These are phyloP conservation scores for Annulohypoxylon truncatum DNA, from an alignment of 2,329 filamentous ascomycete species.

Conservation along the genomic window DNA sequence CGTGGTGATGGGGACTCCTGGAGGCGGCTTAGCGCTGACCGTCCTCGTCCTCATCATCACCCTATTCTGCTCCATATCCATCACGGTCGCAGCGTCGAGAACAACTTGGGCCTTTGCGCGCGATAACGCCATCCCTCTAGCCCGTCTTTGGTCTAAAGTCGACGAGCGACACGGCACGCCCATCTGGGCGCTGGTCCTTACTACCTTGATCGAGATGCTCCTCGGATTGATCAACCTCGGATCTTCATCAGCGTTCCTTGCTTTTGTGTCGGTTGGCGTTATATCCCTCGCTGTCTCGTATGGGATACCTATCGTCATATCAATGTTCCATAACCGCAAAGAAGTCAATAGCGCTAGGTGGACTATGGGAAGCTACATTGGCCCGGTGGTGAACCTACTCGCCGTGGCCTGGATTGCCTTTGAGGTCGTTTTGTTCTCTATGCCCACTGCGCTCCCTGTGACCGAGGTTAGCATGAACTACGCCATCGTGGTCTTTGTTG, in stretches of 20 bases:
- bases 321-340: conserved; percentile 57
- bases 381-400: conserved; percentile 58
- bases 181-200: conserved; percentile 66
- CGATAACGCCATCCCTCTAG: conserved; percentile 67
- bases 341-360: conserved; percentile 62
- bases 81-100: conserved; percentile 74
- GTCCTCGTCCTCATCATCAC: conserved; percentile 67
- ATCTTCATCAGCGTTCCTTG: conserved; percentile 67
- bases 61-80: conserved; percentile 70
- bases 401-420: conserved; percentile 64
- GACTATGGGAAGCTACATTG: conserved; percentile 58
- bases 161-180: conserved; percentile 65
- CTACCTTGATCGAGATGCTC: conserved; percentile 63
- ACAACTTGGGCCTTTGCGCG: conserved; percentile 74
- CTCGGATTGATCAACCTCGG: conserved; percentile 69
- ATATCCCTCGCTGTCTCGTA: conserved; percentile 67
- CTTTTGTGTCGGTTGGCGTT: conserved; percentile 65
- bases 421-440: conserved; percentile 64
- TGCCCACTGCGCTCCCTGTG: conserved; percentile 50
- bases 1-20: conserved; percentile 62
- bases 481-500: conserved; percentile 66
- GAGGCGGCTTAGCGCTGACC: conserved; percentile 62
- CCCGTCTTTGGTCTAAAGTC: conserved; percentile 62
- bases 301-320: conserved; percentile 66
- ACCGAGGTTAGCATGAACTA: conserved; percentile 57